Conservation (phyloP, 768 basidiomycete species). For the Tephrocybe rancida region DNA sequence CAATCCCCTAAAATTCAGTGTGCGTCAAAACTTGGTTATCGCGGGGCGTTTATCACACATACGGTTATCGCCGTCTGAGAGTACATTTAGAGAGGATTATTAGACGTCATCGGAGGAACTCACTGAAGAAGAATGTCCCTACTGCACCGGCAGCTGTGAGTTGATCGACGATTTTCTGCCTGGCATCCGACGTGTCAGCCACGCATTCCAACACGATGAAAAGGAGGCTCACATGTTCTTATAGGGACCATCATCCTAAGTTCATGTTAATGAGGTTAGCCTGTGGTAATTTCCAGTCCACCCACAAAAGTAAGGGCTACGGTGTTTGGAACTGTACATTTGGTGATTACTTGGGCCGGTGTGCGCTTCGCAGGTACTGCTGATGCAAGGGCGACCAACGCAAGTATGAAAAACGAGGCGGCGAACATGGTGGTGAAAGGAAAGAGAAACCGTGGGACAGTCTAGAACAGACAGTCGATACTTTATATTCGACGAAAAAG, state of each 20-base stretch:
- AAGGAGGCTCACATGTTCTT: constrained; percentile 31
- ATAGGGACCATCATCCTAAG: constrained; percentile 46
- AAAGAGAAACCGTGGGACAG: background rate
- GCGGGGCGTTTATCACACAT: background rate
- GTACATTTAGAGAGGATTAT: constrained; percentile 27
- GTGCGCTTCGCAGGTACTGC: constrained; percentile 23
- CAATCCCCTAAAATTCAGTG: constrained; percentile 34
- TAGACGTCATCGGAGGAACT: constrained; percentile 11
- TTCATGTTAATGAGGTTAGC: background rate
- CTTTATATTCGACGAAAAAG: background rate
- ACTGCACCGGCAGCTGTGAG: constrained; percentile 33
- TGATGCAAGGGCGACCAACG: constrained; percentile 16
- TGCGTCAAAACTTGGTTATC: background rate
- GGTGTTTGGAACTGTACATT: constrained; percentile 37
- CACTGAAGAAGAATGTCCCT: constrained; percentile 49
- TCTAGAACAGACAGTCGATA: background rate
- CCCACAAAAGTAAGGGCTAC: constrained; percentile 44
- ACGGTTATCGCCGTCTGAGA: background rate
- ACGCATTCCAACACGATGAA: background rate
- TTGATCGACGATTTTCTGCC: constrained; percentile 32
- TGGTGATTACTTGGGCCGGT: constrained; percentile 32
- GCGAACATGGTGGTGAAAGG: constrained; percentile 17
- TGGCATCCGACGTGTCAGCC: constrained; percentile 11
- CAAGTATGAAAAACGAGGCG: constrained; percentile 12
- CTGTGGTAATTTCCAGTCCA: background rate